phyloP scores from a whole-genome alignment of 2,329 filamentous ascomycete genomes.

The Didymella pomorum region DNA sequence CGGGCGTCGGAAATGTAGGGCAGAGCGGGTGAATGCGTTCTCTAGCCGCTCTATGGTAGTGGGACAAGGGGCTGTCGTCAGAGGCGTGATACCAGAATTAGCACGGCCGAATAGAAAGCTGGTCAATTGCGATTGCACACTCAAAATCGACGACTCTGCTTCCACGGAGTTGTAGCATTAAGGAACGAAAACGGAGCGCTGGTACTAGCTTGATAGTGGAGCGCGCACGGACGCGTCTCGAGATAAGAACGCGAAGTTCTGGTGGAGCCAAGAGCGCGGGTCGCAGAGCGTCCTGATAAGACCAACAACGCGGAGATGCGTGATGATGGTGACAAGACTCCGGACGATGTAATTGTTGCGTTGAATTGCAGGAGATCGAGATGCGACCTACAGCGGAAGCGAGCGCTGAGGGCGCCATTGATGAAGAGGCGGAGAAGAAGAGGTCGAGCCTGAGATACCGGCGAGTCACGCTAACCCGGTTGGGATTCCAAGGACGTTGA shows the following conservation, averaged over 20 bases:
- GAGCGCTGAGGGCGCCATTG: neutral
- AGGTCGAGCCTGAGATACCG: neutral
- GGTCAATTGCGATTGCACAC: conserved; percentile 14
- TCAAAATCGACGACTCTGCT: neutral
- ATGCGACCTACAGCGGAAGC: neutral
- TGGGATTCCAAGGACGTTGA: too few species aligned
- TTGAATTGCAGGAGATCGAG: neutral
- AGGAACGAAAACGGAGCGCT: neutral
- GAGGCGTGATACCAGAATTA: conserved; percentile 13
- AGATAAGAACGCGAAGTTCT: conserved; percentile 31
- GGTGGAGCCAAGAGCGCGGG: conserved; percentile 30
- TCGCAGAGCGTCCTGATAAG: conserved; percentile 23
- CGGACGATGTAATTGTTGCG: conserved; percentile 1
- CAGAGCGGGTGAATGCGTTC: neutral
- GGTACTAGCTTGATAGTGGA: too few species aligned
- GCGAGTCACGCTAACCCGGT: neutral
- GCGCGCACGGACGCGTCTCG: conserved; percentile 22
- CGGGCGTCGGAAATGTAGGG: conserved; percentile 29
- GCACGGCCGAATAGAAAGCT: conserved; percentile 19
- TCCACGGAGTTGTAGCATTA: conserved; percentile 14
- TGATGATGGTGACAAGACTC: neutral
- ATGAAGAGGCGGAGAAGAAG: neutral
- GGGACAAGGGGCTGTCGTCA: conserved; percentile 13
- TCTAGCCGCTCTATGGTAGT: conserved; percentile 5
- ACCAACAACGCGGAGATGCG: conserved; percentile 11